Evolutionary conservation across 2,329 filamentous ascomycete species (phyloP).

Genomic region (Monosporascus sp.): DNA sequence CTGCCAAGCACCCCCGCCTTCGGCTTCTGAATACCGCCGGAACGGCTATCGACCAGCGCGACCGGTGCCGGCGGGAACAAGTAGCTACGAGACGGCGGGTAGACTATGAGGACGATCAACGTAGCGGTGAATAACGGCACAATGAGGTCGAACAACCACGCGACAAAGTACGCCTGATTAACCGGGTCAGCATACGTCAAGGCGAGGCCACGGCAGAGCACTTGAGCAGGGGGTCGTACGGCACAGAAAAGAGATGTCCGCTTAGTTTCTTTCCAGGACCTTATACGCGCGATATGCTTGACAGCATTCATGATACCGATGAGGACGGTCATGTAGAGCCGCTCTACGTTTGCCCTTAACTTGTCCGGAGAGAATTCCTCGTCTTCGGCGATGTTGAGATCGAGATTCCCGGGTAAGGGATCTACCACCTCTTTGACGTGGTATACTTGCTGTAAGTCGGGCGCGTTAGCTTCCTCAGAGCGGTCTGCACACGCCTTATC

Average conservation of each 20-base stretch:
- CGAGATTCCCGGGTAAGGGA: constrained; percentile 61
- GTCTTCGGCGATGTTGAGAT: constrained; percentile 75
- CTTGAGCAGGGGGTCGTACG: constrained; percentile 28
- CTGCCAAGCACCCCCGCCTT: constrained; percentile 71
- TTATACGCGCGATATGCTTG: constrained; percentile 70
- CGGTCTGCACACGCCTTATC: neutral
- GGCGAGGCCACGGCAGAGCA: neutral
- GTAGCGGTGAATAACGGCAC: constrained; percentile 55
- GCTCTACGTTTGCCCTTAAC: constrained; percentile 69
- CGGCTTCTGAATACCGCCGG: constrained; percentile 73
- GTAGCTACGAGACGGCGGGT: constrained; percentile 53
- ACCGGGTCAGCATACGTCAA: neutral
- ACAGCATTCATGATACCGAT: constrained; percentile 59
- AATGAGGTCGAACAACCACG: constrained; percentile 71
- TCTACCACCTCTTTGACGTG: constrained; percentile 62
- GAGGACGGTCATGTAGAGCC: constrained; percentile 75
- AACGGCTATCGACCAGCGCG: constrained; percentile 62
- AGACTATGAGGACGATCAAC: constrained; percentile 60
- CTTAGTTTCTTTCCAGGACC: constrained; percentile 72
- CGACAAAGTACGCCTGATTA: constrained; percentile 43
- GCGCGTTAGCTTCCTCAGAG: constrained; percentile 15
- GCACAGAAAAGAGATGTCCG: constrained; percentile 63
- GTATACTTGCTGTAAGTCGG: constrained; percentile 43
- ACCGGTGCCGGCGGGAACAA: constrained; percentile 76
- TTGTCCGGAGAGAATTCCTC: constrained; percentile 85